phyloP scores from a whole-genome alignment of 2,329 filamentous ascomycete genomes.

The Diaporthe capsici region DNA sequence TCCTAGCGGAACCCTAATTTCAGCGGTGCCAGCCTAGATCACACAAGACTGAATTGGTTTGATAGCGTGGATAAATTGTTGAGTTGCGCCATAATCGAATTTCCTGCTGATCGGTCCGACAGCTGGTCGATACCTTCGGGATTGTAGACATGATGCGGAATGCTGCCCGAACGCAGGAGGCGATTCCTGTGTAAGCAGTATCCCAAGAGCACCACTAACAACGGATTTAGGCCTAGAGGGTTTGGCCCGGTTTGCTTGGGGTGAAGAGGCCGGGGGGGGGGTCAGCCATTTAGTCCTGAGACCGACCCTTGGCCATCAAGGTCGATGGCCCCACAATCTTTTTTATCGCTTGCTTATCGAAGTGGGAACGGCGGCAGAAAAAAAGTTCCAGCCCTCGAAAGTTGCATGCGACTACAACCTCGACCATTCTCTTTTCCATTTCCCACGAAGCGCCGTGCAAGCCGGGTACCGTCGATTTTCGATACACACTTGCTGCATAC shows the following conservation, averaged over 20 bases:
- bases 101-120: too few species aligned
- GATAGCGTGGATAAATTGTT: background rate
- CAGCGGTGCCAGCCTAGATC: background rate
- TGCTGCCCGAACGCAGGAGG: background rate
- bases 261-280: background rate
- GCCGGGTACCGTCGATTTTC: background rate
- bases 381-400: slow-evolving; percentile 39
- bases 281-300: background rate
- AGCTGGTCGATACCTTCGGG: too few species aligned
- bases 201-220: background rate
- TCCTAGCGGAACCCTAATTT: background rate
- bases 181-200: background rate
- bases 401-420: background rate
- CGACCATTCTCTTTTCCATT: background rate
- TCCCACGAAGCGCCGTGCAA: slow-evolving; percentile 15
- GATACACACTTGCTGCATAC: background rate
- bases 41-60: background rate
- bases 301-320: background rate
- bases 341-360: slow-evolving; percentile 36
- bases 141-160: background rate
- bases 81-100: background rate
- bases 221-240: background rate
- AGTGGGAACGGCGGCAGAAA: slow-evolving; percentile 38
- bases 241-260: background rate
- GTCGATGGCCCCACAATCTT: slow-evolving; percentile 23